These are phyloP conservation scores for Margaritispora aquatica DNA, from an alignment of 495 filamentous ascomycete genomes.

Conservation along the genomic window DNA sequence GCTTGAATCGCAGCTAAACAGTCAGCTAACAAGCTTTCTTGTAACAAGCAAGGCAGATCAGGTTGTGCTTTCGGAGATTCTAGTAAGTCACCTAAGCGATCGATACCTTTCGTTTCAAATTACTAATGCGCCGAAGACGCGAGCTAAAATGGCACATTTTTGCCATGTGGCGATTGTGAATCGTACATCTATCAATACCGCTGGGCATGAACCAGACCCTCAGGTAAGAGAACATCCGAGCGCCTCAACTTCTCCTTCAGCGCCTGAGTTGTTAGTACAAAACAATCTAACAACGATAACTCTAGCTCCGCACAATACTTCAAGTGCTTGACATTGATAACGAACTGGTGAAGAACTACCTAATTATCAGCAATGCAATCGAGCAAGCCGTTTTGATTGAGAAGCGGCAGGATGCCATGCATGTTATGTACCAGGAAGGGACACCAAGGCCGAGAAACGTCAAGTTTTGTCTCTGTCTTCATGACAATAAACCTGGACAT, in stretches of 20 bases:
- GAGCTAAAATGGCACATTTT: background rate
- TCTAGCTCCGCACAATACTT: no score
- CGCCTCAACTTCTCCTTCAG: no score
- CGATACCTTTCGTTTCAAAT: background rate
- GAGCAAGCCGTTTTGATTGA: constrained; percentile 81
- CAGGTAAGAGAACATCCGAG: background rate
- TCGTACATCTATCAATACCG: constrained; percentile 50
- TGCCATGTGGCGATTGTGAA: constrained; percentile 44
- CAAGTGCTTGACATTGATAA: constrained; percentile 78
- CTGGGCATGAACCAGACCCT: constrained; percentile 63
- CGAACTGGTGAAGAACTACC: constrained; percentile 64
- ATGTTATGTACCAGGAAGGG: constrained; percentile 59
- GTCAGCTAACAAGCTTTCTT: constrained; percentile 63
- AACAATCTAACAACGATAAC: no score
- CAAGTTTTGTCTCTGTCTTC: constrained; percentile 58
- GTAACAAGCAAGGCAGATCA: constrained; percentile 71
- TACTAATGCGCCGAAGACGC: background rate
- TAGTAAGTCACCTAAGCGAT: background rate
- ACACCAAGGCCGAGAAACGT: constrained; percentile 63
- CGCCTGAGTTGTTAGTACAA: no score
- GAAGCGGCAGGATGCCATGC: constrained; percentile 54
- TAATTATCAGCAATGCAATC: constrained; percentile 76
- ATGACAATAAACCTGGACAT: constrained; percentile 47
- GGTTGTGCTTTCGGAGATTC: background rate
- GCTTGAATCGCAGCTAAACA: constrained; percentile 67